Evolutionary conservation across 345 rosid species (phyloP).

Genomic region (Hypericum androsaemum): DNA sequence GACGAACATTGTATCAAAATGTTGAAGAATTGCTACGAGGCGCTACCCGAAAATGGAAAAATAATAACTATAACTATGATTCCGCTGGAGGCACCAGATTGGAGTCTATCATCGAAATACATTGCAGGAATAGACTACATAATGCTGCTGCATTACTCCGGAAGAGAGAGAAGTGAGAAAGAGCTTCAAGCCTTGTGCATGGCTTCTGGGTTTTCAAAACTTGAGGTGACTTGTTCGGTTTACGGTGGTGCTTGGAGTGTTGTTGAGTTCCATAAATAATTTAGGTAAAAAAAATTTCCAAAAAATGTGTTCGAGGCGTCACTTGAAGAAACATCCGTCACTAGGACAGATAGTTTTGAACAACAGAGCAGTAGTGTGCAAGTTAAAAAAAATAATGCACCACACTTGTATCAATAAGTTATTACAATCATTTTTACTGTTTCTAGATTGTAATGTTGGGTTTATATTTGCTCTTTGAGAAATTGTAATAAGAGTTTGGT

Average conservation of each 20-base stretch:
- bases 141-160: conserved; percentile 23
- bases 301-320: too few species aligned
- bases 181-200: conserved; percentile 25
- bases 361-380: too few species aligned
- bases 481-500: too few species aligned
- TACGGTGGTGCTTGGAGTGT: conserved; percentile 30
- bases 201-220: conserved; percentile 21
- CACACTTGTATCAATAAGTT: too few species aligned
- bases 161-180: conserved; percentile 35
- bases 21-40: conserved; percentile 33
- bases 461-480: too few species aligned
- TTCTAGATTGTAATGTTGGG: too few species aligned
- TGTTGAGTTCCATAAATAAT: conserved; percentile 16
- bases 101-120: conserved; percentile 14
- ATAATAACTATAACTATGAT: conserved; percentile 37
- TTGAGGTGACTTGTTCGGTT: conserved; percentile 13
- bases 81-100: conserved; percentile 27
- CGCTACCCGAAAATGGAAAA: conserved; percentile 32
- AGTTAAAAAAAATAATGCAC: too few species aligned
- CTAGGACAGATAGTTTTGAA: too few species aligned
- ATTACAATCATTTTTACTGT: too few species aligned
- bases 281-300: too few species aligned
- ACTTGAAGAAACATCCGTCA: too few species aligned
- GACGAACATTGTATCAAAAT: conserved; percentile 34
- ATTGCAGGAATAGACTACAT: conserved; percentile 30